Base-by-base conservation (phyloP, 306 rosid genomes). In the Leucaena leucocephala region DNA sequence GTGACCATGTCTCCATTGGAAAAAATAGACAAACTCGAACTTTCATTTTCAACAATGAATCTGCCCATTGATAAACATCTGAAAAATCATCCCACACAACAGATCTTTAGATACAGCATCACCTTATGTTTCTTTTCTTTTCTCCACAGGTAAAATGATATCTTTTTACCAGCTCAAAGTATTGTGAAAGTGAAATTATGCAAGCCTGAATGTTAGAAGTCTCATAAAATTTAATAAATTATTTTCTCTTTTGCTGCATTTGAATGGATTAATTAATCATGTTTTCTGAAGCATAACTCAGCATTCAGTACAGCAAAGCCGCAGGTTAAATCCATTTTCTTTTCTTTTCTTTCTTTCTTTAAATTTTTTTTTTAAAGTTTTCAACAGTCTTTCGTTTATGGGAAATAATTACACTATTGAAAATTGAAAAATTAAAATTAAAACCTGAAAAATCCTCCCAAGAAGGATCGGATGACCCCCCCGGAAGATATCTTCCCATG, bases 401-500 rank as follows among this genome's bases (percentile, higher is more conserved):
- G 59, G 22, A 55, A 73, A 78, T 22, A 42, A 57, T 13, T 42
- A 55, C 44, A 45, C 13, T 0, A 13, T 10, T 54, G 46, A 42
- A 54, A 61, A 63, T 54, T 12, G 22, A 72, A 45, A 45, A 11
- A 11, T 12, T 46, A 61, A 17, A 36, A 76, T 22, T 39, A 33
- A 68, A 80, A 92, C 98, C 97, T 88, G 97, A 81, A 87, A 92
- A 94, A 87, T 94, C 98, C 70, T 88, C 89, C 98, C 98, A 94
- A 7, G 97, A 82, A 66, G 75, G 83, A 70, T 88, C 85, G 8
- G 82, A 52, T 71, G 96, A 79, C 21, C 40, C 65, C 79, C 93
- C 97, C 8, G 97, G 93, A 57, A 71, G 79, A 77, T 88, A 94
- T 84, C 98, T 90, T 75, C 97, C 98, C 82, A 94, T 14, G 71